Base-by-base conservation (phyloP, 1,284 basidiomycete species). In the Naganishia liquefaciens region DNA sequence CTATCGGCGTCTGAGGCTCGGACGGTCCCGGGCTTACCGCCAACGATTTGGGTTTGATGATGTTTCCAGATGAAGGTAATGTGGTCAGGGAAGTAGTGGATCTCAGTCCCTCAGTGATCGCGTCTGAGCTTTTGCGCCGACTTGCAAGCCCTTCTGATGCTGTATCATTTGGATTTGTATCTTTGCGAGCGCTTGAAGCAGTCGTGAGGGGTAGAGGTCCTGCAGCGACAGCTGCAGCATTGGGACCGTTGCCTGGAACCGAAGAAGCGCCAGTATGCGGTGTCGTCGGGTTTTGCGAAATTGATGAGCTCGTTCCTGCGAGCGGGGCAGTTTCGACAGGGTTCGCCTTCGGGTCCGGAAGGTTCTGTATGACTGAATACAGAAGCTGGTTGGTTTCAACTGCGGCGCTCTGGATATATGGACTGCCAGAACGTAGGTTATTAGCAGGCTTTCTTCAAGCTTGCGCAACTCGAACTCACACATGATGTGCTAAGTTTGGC, bases 401-500 rank as follows among this genome's bases (percentile, higher is more conserved):
- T 0, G 96, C 96, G 3, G 90, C 90, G 0, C 84, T 83, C 72
- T 94, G 91, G 68, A 99, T 98, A 81, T 90, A 89, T 0, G 87
- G 82, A 58, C 77, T 79, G 62, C 33, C 10, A 37, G 1, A 37
- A 1, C 54, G 50, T 13, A 66, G 3, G 23, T 19, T 19, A 28
- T 33, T n/a, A 33, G 23, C 44, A 2, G 23, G 37, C 17, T 11
- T 10, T 19, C 10, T 11, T 11, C 37, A 7, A 13, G 11, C 9
- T 3, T 27, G 3, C 19, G 46, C 21, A n/a, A 19, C 33, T 13
- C 5, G 3, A 5, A 49, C 67, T 54, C 33, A 68, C 67, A 88
- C 88, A 71, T 93, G 90, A 70, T 95, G 93, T 0, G 96, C 93
- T 40, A 99, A 86, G 74, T 93, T 96, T 0, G 93, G 93, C 17